A percentile compares a stretch with the other conserved stretches of the same genome.
Evolutionary conservation across 495 filamentous ascomycete species (phyloP).

Genomic region (Talaromyces nanjingensis): DNA sequence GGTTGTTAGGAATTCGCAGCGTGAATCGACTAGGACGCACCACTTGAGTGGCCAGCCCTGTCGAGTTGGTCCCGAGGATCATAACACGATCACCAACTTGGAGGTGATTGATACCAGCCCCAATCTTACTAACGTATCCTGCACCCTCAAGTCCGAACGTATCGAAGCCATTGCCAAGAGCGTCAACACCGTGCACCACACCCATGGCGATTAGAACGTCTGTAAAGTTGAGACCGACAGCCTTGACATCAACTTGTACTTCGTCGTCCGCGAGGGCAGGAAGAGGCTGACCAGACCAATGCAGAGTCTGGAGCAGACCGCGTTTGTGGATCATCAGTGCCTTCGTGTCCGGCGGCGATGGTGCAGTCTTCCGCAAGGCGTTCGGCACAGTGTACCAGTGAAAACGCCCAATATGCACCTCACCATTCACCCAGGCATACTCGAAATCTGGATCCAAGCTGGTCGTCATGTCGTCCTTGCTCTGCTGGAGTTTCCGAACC

Average conservation of each 20-base stretch:
- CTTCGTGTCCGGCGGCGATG: neutral
- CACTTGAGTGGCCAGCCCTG: slow-evolving; percentile 15
- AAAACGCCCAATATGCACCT: slow-evolving; percentile 12
- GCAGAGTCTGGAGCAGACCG: slow-evolving; percentile 20
- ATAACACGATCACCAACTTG: slow-evolving; percentile 48
- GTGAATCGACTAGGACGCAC: slow-evolving; percentile 17
- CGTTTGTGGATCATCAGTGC: slow-evolving; percentile 16
- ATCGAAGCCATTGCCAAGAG: slow-evolving; percentile 18
- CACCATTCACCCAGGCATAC: slow-evolving; percentile 11
- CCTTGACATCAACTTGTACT: slow-evolving; percentile 31
- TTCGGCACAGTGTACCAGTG: slow-evolving; percentile 5
- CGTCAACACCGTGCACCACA: slow-evolving; percentile 28
- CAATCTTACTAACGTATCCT: slow-evolving; percentile 30
- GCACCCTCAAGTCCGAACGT: slow-evolving; percentile 27
- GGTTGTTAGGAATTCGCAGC: slow-evolving; percentile 33
- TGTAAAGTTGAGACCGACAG: slow-evolving; percentile 36
- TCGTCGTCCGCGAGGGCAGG: slow-evolving; percentile 14
- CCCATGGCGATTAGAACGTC: slow-evolving; percentile 28
- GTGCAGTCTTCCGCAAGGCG: neutral
- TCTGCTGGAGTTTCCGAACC: neutral
- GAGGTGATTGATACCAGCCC: slow-evolving; percentile 34
- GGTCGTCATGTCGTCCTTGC: neutral
- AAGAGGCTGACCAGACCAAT: slow-evolving; percentile 14
- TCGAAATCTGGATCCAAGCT: slow-evolving; percentile 13
- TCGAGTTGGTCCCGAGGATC: slow-evolving; percentile 33